A percentile compares a stretch with the other conserved stretches of the same genome.
Conservation (phyloP, 78 protist genomes). For the Dictyostelium firmibasis region DNA sequence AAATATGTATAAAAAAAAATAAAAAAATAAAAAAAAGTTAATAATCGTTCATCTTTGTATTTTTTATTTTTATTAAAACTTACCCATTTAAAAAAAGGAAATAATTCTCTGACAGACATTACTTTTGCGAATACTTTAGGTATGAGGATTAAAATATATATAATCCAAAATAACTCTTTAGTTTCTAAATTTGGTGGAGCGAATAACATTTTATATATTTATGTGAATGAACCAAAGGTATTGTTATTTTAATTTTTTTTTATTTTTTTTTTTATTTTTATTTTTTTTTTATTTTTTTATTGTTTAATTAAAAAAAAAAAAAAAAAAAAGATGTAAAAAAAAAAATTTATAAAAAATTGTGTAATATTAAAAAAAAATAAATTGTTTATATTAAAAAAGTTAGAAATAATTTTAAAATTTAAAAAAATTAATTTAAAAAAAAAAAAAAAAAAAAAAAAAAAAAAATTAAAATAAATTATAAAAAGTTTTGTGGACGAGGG, state of each 20-base stretch:
- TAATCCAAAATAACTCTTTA: conserved; percentile 59
- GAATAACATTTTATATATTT: background rate
- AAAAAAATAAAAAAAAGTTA: background rate
- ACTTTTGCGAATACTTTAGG: conserved; percentile 23
- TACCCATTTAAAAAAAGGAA: conserved; percentile 82
- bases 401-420: background rate
- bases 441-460: too few relatives aligned
- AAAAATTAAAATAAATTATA: too few relatives aligned
- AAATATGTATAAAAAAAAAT: too few relatives aligned
- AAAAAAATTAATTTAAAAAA: too few relatives aligned
- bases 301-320: too few relatives aligned
- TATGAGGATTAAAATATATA: conserved; percentile 20
- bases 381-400: background rate
- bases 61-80: conserved; percentile 4
- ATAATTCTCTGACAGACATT: conserved; percentile 75
- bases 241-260: too few relatives aligned
- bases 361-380: background rate
- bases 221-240: background rate
- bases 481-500: background rate
- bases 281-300: too few relatives aligned
- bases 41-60: background rate
- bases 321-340: too few relatives aligned
- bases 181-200: conserved; percentile 38
- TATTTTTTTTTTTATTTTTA: too few relatives aligned
- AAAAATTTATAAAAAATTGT: too few relatives aligned